These are phyloP conservation scores for Scheffersomyces segobiensis DNA, from an alignment of 1,139 yeast species.

Conservation along the genomic window DNA sequence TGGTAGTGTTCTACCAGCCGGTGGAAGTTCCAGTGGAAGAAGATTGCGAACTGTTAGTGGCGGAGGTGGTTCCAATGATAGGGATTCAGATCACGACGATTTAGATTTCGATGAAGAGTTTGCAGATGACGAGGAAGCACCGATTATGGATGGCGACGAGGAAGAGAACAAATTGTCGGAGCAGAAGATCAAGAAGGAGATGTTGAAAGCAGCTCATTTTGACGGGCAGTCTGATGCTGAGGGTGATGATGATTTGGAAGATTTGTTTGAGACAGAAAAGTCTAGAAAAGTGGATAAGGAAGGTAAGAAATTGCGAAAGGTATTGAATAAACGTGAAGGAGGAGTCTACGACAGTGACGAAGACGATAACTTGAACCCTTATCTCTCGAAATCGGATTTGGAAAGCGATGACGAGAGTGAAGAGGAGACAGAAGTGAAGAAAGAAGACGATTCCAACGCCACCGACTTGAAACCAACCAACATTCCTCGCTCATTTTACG, in stretches of 20 bases:
- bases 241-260: slow-evolving; percentile 61
- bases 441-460: slow-evolving; percentile 28
- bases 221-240: slow-evolving; percentile 63
- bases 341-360: slow-evolving; percentile 91
- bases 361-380: slow-evolving; percentile 68
- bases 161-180: slow-evolving; percentile 92
- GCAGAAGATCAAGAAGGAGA: slow-evolving; percentile 83
- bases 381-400: slow-evolving; percentile 69
- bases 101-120: slow-evolving; percentile 95
- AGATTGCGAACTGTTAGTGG: slow-evolving; percentile 64
- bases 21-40: slow-evolving; percentile 13
- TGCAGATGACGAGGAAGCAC: slow-evolving; percentile 99
- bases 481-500: slow-evolving; percentile 39
- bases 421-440: slow-evolving; percentile 38
- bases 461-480: slow-evolving; percentile 5
- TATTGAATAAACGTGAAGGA: slow-evolving; percentile 82
- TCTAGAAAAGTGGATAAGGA: slow-evolving; percentile 85
- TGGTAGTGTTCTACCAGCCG: slow-evolving; percentile 10
- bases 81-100: slow-evolving; percentile 87
- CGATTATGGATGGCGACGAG: slow-evolving; percentile 95
- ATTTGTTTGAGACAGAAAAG: slow-evolving; percentile 60
- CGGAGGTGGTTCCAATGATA: slow-evolving; percentile 49
- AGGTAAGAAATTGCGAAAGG: slow-evolving; percentile 83
- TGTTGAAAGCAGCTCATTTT: slow-evolving; percentile 79
- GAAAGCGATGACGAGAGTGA: slow-evolving; percentile 52